phyloP scores from a whole-genome alignment of 345 rosid species.

The Euphorbia pulcherrima region DNA sequence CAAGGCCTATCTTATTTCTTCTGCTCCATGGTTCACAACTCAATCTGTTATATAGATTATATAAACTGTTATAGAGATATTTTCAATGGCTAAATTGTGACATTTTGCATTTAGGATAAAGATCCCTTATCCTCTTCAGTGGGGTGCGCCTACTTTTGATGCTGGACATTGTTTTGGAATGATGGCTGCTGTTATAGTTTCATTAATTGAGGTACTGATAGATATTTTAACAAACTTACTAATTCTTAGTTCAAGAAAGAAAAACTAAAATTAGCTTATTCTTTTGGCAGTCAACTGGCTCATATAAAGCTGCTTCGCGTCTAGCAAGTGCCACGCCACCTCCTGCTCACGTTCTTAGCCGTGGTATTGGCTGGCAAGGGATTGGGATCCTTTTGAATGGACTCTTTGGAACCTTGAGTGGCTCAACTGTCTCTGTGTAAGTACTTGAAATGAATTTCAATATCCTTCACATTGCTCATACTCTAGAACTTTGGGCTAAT shows the following conservation, averaged over 20 bases:
- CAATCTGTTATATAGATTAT: neutral
- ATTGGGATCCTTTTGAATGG: constrained; percentile 84
- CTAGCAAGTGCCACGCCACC: constrained; percentile 99
- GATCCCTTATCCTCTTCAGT: constrained; percentile 95
- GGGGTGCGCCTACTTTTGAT: constrained; percentile 99
- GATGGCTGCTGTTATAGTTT: constrained; percentile 97
- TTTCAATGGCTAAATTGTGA: neutral
- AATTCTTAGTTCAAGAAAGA: neutral
- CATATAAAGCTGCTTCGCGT: constrained; percentile 93
- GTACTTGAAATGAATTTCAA: constrained; percentile 15
- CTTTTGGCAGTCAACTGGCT: constrained; percentile 76
- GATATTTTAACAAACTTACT: neutral
- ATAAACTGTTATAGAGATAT: neutral
- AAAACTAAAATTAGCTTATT: constrained; percentile 2
- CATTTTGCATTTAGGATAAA: constrained; percentile 60
- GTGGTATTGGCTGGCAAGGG: constrained; percentile 99
- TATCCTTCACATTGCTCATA: neutral
- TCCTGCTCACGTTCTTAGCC: constrained; percentile 97
- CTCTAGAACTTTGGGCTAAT: constrained; percentile 18
- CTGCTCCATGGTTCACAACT: constrained; percentile 86
- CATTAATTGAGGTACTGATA: constrained; percentile 69
- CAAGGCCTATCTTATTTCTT: constrained; percentile 91
- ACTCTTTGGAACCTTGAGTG: constrained; percentile 79
- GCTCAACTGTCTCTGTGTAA: constrained; percentile 83
- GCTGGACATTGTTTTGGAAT: constrained; percentile 96